phyloP scores from a whole-genome alignment of 2,329 filamentous ascomycete genomes.

The Cryphonectria carpinicola region DNA sequence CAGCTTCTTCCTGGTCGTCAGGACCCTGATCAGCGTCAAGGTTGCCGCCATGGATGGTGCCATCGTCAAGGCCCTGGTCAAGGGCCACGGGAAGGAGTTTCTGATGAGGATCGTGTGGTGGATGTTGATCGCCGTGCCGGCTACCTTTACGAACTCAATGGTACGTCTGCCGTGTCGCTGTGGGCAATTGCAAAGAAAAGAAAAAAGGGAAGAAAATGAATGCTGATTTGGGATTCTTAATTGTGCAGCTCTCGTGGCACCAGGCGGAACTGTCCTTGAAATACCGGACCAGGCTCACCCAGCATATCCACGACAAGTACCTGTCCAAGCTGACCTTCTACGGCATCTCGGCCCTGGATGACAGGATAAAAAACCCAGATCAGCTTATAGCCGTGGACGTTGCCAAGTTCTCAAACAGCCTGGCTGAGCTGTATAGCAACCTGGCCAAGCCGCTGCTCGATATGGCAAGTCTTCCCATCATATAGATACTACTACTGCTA shows the following conservation, averaged over 20 bases:
- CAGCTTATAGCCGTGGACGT: constrained; percentile 97
- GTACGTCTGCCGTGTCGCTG: constrained; percentile 50
- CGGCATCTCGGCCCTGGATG: constrained; percentile 90
- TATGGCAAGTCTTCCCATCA: constrained; percentile 61
- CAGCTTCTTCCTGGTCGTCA: constrained; percentile 86
- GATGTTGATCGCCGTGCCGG: constrained; percentile 96
- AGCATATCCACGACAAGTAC: constrained; percentile 93
- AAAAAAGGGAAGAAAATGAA: too few species aligned
- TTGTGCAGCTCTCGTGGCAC: constrained; percentile 81
- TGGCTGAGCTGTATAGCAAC: constrained; percentile 95
- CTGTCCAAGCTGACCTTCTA: constrained; percentile 98
- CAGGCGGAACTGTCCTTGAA: constrained; percentile 92
- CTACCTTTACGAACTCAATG: constrained; percentile 99
- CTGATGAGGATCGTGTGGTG: constrained; percentile 90
- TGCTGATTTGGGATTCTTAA: neutral
- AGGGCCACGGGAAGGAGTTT: constrained; percentile 90
- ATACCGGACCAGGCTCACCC: constrained; percentile 91
- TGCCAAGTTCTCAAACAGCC: constrained; percentile 90
- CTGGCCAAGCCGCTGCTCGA: constrained; percentile 92
- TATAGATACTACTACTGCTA: neutral
- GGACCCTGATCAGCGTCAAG: constrained; percentile 92
- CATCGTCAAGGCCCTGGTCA: constrained; percentile 88
- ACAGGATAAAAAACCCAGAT: constrained; percentile 97
- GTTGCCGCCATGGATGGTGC: constrained; percentile 95
- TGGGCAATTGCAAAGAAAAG: too few species aligned